Percentiles rank a stretch among this genome's conserved stretches.
Conservation (phyloP, 2,329 filamentous ascomycete species). For the Fusarium longipes region DNA sequence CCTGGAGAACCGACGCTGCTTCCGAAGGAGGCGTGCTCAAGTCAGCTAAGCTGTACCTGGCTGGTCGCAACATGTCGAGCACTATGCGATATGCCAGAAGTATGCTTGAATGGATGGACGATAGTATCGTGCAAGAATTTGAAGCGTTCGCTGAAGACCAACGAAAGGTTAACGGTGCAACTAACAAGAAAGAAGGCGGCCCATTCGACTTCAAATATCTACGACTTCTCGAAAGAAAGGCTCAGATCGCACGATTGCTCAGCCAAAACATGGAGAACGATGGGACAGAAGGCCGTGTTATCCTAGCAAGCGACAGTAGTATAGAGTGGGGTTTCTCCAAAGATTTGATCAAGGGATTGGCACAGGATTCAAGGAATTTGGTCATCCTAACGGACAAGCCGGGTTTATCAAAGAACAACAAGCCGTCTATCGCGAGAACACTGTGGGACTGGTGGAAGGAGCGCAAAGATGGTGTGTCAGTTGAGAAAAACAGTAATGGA, state of each 20-base stretch:
- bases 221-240: slow-evolving; percentile 82
- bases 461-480: slow-evolving; percentile 69
- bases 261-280: slow-evolving; percentile 58
- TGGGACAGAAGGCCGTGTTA: slow-evolving; percentile 71
- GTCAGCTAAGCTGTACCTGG: slow-evolving; percentile 77
- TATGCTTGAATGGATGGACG: slow-evolving; percentile 99
- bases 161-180: slow-evolving; percentile 58
- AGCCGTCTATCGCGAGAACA: slow-evolving; percentile 73
- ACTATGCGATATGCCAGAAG: slow-evolving; percentile 92
- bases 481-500: slow-evolving; percentile 65
- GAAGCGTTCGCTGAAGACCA: slow-evolving; percentile 73
- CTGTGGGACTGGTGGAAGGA: slow-evolving; percentile 86
- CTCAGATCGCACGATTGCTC: slow-evolving; percentile 78
- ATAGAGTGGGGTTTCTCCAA: slow-evolving; percentile 96
- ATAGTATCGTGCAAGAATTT: slow-evolving; percentile 91
- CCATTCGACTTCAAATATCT: slow-evolving; percentile 93
- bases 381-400: slow-evolving; percentile 86
- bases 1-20: slow-evolving; percentile 78
- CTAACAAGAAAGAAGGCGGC: slow-evolving; percentile 67
- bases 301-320: slow-evolving; percentile 89
- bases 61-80: slow-evolving; percentile 85
- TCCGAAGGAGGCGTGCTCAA: slow-evolving; percentile 64
- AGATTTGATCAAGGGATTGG: slow-evolving; percentile 78
- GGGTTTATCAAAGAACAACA: slow-evolving; percentile 52
- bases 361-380: slow-evolving; percentile 81